Evolutionary conservation across 768 basidiomycete genomes (phyloP).

Genomic region (Leucosporidium scottii): DNA sequence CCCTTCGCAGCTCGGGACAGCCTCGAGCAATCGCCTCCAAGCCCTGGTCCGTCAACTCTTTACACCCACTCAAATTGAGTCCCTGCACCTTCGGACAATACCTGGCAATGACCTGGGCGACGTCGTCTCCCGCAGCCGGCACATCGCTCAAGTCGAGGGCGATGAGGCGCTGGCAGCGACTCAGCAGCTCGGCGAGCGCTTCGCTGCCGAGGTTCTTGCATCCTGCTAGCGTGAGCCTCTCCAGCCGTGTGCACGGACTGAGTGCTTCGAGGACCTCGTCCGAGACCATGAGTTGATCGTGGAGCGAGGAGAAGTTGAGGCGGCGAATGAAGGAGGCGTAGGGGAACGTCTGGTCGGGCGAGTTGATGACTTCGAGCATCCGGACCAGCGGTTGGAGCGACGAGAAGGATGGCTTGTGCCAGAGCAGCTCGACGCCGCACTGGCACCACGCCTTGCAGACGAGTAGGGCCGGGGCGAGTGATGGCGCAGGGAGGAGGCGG

Average conservation of each 20-base stretch:
- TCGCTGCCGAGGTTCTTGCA: constrained; percentile 72
- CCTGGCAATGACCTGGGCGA: constrained; percentile 65
- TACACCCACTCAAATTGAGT: constrained; percentile 81
- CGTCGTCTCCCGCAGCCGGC: constrained; percentile 66
- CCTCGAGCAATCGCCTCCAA: constrained; percentile 65
- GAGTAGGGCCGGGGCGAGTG: constrained; percentile 66
- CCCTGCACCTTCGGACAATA: constrained; percentile 78
- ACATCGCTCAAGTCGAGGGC: constrained; percentile 90
- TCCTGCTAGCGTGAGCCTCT: constrained; percentile 84
- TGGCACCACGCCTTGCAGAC: constrained; percentile 92
- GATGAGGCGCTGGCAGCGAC: constrained; percentile 64
- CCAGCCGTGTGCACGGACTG: constrained; percentile 65
- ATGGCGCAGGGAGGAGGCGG: constrained; percentile 62
- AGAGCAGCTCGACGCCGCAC: constrained; percentile 87
- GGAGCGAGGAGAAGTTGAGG: constrained; percentile 72
- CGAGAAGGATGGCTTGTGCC: constrained; percentile 79
- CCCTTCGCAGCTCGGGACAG: constrained; percentile 69
- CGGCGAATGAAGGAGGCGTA: constrained; percentile 83
- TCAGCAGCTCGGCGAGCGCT: constrained; percentile 66
- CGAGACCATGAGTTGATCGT: constrained; percentile 54
- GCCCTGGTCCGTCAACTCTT: constrained; percentile 66
- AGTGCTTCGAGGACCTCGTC: constrained; percentile 67
- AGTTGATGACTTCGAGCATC: constrained; percentile 62
- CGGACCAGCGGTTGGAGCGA: constrained; percentile 63
- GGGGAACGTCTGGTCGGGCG: constrained; percentile 60